phyloP scores from a whole-genome alignment of 768 basidiomycete genomes.

The Mycena epipterygia region DNA sequence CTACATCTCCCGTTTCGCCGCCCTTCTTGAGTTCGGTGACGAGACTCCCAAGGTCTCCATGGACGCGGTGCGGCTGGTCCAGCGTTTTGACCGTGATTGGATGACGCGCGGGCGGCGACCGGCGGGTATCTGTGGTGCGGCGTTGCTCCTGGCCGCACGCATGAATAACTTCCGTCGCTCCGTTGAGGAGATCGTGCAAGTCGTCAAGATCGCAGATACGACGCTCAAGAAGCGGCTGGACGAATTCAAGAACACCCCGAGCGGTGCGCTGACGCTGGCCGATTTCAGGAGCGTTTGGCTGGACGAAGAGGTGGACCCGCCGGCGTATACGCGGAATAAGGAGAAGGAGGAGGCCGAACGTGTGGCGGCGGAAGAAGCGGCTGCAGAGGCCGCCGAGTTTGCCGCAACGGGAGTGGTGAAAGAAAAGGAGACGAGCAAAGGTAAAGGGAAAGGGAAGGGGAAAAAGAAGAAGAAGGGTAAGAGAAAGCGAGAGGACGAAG shows the following conservation, averaged over 20 bases:
- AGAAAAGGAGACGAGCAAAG: conserved; percentile 40
- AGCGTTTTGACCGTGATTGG: conserved; percentile 96
- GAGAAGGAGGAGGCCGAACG: conserved; percentile 76
- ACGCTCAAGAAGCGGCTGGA: conserved; percentile 94
- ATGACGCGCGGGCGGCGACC: conserved; percentile 96
- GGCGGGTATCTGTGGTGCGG: conserved; percentile 97
- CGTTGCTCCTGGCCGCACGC: conserved; percentile 92
- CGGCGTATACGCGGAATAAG: conserved; percentile 85
- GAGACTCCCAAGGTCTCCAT: conserved; percentile 93
- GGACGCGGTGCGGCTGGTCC: conserved; percentile 94
- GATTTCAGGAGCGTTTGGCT: conserved; percentile 94
- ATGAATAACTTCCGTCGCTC: conserved; percentile 98
- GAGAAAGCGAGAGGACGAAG: conserved; percentile 50
- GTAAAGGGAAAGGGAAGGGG: conserved; percentile 45
- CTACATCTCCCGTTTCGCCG: conserved; percentile 95
- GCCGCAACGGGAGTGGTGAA: conserved; percentile 44
- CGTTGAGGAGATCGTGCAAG: conserved; percentile 96
- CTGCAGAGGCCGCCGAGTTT: conserved; percentile 43
- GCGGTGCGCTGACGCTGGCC: conserved; percentile 85
- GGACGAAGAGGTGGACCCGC: conserved; percentile 93
- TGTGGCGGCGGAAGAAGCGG: conserved; percentile 52
- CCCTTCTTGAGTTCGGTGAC: conserved; percentile 95
- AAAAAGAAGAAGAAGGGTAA: conserved; percentile 50
- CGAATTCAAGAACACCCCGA: conserved; percentile 93
- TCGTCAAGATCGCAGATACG: conserved; percentile 98